phyloP scores from a whole-genome alignment of 352 stramenopile species.

The Pilasporangium apinafurcum region DNA sequence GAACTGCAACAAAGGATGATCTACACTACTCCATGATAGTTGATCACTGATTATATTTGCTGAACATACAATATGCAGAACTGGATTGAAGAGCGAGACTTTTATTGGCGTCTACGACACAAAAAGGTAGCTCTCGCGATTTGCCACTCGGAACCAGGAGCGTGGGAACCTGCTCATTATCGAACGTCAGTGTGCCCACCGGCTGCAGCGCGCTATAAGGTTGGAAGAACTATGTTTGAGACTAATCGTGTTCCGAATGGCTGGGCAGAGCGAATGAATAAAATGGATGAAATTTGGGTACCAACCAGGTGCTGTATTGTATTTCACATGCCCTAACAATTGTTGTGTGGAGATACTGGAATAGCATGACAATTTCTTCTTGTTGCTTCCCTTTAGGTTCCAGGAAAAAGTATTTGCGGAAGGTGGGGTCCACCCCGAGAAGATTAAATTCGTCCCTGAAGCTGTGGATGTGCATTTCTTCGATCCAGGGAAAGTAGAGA shows the following conservation, averaged over 20 bases:
- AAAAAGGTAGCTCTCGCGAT: slow-evolving; percentile 57
- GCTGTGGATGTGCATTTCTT: slow-evolving; percentile 90
- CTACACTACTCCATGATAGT: background rate
- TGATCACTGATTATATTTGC: background rate
- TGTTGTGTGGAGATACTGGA: too few species aligned
- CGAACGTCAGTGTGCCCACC: slow-evolving; percentile 65
- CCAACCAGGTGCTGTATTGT: slow-evolving; percentile 50
- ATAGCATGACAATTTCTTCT: background rate
- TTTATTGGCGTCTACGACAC: slow-evolving; percentile 42
- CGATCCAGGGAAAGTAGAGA: slow-evolving; percentile 37
- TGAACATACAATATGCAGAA: slow-evolving; percentile 19
- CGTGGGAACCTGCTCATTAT: slow-evolving; percentile 83
- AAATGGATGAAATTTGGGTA: slow-evolving; percentile 93
- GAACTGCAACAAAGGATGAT: too few species aligned
- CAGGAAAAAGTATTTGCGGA: slow-evolving; percentile 68
- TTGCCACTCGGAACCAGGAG: slow-evolving; percentile 91
- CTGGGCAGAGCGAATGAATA: slow-evolving; percentile 84
- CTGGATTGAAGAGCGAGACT: slow-evolving; percentile 71
- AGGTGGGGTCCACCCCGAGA: slow-evolving; percentile 38
- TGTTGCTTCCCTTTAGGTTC: slow-evolving; percentile 50
- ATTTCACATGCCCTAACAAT: background rate
- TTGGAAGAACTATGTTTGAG: slow-evolving; percentile 94
- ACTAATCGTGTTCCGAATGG: slow-evolving; percentile 89
- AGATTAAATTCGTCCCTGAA: slow-evolving; percentile 78
- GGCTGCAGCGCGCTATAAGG: slow-evolving; percentile 29